A percentile compares a stretch with the other conserved stretches of the same genome.
Conservation (phyloP, 2,329 filamentous ascomycete genomes). For the Hypoxylon sp. region DNA sequence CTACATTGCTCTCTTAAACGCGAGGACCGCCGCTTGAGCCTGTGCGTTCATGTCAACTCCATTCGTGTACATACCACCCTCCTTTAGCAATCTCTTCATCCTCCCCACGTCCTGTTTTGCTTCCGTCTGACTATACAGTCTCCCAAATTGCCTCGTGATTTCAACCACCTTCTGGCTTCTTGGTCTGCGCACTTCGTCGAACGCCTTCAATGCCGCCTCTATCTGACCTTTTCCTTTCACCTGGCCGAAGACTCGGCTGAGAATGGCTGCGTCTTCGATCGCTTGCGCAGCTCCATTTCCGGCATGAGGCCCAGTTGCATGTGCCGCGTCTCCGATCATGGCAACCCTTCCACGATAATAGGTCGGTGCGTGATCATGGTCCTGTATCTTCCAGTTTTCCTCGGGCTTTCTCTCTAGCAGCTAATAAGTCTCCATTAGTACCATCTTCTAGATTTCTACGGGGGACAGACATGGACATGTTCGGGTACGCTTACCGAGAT, state of each 20-base stretch:
- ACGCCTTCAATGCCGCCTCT: no score
- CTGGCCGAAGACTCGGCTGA: conserved; percentile 14
- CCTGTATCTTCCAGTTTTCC: conserved; percentile 29
- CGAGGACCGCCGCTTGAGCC: conserved; percentile 34
- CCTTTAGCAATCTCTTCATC: conserved; percentile 17
- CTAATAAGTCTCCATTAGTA: no score
- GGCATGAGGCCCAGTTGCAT: conserved; percentile 29
- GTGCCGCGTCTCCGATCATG: conserved; percentile 30
- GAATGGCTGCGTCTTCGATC: conserved; percentile 29
- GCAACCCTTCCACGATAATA: conserved; percentile 26
- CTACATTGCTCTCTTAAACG: conserved; percentile 53
- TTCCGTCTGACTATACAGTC: conserved; percentile 20
- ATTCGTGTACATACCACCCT: conserved; percentile 20
- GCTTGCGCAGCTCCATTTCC: conserved; percentile 33
- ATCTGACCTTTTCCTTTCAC: neutral
- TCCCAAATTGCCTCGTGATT: conserved; percentile 25
- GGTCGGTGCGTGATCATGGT: conserved; percentile 28
- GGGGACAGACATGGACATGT: no score
- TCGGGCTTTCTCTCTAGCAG: conserved; percentile 10
- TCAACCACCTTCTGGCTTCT: no score
- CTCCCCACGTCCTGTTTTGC: conserved; percentile 15
- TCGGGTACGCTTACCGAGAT: conserved; percentile 25
- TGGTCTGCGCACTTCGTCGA: no score
- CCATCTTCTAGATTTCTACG: no score
- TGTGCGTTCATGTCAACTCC: neutral